Evolutionary conservation across 2,329 filamentous ascomycete species (phyloP), one percentile per base, ranked within the genome.

Genomic region (Nigrospora osmanthi): DNA sequence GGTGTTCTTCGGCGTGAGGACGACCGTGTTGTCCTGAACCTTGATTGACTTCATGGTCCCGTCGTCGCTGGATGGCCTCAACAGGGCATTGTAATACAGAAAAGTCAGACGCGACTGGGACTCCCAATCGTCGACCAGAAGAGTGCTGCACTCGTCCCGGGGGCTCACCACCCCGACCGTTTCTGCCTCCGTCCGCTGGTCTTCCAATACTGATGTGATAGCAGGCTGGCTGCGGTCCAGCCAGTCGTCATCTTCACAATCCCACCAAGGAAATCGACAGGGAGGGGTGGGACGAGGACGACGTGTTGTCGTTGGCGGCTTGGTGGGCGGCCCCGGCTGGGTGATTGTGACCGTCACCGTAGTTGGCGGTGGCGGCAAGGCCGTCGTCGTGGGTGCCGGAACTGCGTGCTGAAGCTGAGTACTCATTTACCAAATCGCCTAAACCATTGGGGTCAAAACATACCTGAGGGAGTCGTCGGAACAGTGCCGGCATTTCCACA

Each of bases 91-190:
- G 64, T 81, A 81, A 54, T 67, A 75, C 13, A 81, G 60, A 59
- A 81, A 81, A 1, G 74, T 78, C 41, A 81, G 60, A 31, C 78
- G 75, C 7, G 78, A 81, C 56, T 81, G 78, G 9, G 78, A 81
- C 43, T 67, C 68, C 70, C 75, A 81, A 62, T 81, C 78, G 50
- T 81, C 78, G 43, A 81, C 67, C 16, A 77, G 55, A 6, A 75
- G 12, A 5, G 19, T 15, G 16, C 42, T 38, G 11, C 42, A 44
- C 3, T n/a, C 30, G 9, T 38, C 42, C 14, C 38, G 33, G 12
- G 34, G 15, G n/a, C 31, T 41, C 14, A 34, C 39, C 11, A 31
- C 31, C 7, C 17, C 39, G 19, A 23, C 4, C 19, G 19, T 4
- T 23, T 4, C 19, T 4, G 6, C 19, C 19, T 6, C 19, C 19